A percentile compares a stretch with the other conserved stretches of the same genome.
Evolutionary conservation across 148 eudicot species (phyloP).

Genomic region (Polygonum maritimum): DNA sequence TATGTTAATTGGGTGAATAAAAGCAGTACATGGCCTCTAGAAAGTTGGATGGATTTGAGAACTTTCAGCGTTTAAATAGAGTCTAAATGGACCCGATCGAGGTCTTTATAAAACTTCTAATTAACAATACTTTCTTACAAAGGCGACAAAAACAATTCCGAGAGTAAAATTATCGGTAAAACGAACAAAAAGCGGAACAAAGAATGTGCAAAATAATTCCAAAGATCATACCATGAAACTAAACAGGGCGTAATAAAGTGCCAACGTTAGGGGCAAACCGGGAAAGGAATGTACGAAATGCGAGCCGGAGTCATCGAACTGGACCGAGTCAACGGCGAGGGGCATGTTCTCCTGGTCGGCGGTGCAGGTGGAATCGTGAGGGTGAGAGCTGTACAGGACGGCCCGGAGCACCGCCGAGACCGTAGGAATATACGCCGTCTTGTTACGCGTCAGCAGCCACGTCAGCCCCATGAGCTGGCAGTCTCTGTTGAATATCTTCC

Average conservation of each 20-base stretch:
- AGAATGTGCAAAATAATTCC: no score
- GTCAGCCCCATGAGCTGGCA: slow-evolving; percentile 94
- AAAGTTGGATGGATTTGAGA: no score
- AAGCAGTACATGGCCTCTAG: no score
- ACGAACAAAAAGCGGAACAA: neutral
- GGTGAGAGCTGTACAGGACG: slow-evolving; percentile 84
- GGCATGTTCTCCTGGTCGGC: slow-evolving; percentile 99
- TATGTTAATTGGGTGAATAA: no score
- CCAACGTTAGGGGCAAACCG: neutral
- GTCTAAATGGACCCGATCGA: no score
- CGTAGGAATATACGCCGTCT: slow-evolving; percentile 83
- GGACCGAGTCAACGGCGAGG: slow-evolving; percentile 85
- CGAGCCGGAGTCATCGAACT: slow-evolving; percentile 36
- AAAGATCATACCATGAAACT: neutral
- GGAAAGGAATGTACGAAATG: neutral
- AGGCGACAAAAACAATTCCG: neutral
- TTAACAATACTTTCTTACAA: neutral
- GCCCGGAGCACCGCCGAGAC: slow-evolving; percentile 93
- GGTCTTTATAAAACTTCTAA: no score
- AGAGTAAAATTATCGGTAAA: neutral
- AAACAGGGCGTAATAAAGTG: neutral
- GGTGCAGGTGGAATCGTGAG: slow-evolving; percentile 55
- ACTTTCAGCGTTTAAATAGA: no score
- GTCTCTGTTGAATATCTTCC: slow-evolving; percentile 57
- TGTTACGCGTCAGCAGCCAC: slow-evolving; percentile 84